Base-by-base conservation (phyloP, 441 rosid genomes). In the Raphanus hybrid region DNA sequence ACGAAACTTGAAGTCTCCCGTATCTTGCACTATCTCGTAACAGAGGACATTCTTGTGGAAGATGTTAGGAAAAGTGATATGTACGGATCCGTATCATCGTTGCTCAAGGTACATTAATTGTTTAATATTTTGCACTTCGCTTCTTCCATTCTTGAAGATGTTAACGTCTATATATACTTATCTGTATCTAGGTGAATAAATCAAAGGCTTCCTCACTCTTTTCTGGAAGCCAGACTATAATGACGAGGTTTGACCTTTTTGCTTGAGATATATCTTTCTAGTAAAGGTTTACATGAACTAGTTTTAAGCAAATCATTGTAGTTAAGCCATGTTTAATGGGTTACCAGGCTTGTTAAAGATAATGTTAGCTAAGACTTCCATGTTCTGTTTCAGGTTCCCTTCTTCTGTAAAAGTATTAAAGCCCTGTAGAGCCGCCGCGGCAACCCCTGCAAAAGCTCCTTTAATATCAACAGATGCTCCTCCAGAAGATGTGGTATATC, bases 1-100 rank as follows among this genome's bases (percentile, higher is more conserved):
- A 75, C 84, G 52, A 93, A 89, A 84, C 83, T 85, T 68, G 98
- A 91, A 89, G 96, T 92, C 60, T 91, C 91, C 48, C 90, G 97
- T 29, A 64, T 93, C 82, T 67, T 93, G 75, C 92, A 90, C 6
- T 87, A 90, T 85, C 96, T 93, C 62, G 96, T 93, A 43, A 86
- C 84, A 16, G 88, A 90, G 64, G 93, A 88, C 81, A 83, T 86
- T 77, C 94, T 93, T 67, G 71, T 70, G 55, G 98, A 92, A 83
- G 93, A 87, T 32, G 92, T 92, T 65, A 92, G 86, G 86, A 93
- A 93, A 29, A 29, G 34, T 29, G 34, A 29, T 29, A 29, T 29
- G 34, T 29, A 29, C 34, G 34, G 34, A 29, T 29, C 34, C 34
- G 34, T 29, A 4, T 29, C 34, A 29, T 29, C 34, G 6, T 29